Evolutionary conservation across 257 asterid species (phyloP).

Genomic region (Capsicum baccatum): DNA sequence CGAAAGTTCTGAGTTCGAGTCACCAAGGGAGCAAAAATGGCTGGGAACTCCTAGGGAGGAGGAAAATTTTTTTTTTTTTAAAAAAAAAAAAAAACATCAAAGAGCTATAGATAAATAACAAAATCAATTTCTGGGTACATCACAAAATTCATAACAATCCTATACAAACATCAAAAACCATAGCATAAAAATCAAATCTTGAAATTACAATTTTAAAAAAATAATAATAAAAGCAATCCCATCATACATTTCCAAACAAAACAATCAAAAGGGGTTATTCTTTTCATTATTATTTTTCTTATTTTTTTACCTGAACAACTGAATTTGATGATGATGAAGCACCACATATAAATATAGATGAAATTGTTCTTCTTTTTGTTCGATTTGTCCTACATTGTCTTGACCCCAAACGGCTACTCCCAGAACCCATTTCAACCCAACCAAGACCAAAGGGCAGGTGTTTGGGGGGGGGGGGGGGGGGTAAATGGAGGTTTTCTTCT

Average conservation of each 20-base stretch:
- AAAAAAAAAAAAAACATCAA: background rate
- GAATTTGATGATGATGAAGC: slow-evolving; percentile 39
- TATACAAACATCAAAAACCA: background rate
- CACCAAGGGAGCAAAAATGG: too few relatives aligned
- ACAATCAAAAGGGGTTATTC: background rate
- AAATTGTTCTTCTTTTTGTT: slow-evolving; percentile 37
- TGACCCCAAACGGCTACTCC: slow-evolving; percentile 39
- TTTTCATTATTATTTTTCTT: too few relatives aligned
- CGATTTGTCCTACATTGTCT: slow-evolving; percentile 19
- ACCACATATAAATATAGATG: slow-evolving; percentile 46
- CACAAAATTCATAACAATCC: background rate
- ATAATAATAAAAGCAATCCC: background rate
- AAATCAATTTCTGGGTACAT: background rate
- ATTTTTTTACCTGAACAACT: slow-evolving; percentile 36
- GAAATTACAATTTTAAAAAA: background rate
- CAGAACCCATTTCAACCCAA: slow-evolving; percentile 40
- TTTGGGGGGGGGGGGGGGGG: background rate
- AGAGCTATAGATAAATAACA: background rate
- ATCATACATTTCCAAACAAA: slow-evolving; percentile 24
- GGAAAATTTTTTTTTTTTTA: too few relatives aligned
- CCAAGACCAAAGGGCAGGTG: background rate
- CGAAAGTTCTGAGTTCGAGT: too few relatives aligned
- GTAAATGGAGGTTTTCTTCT: slow-evolving; percentile 18
- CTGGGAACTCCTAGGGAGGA: too few relatives aligned
- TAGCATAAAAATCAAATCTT: background rate